Base-by-base conservation (phyloP, 2,329 filamentous ascomycete species). In the Elsinoe fawcettii region DNA sequence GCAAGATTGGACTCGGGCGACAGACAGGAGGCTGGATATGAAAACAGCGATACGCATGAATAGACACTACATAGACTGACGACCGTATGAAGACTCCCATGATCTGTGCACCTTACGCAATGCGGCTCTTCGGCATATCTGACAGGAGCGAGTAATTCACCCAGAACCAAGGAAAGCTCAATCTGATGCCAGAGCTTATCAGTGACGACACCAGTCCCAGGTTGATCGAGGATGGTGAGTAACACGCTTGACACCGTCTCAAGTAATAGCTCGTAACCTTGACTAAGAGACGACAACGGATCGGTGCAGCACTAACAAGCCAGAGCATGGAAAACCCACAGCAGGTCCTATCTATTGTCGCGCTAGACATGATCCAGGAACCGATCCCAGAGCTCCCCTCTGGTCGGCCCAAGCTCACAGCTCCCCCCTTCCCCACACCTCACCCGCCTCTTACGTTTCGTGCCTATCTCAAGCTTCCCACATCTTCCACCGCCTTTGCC, bases 1-100 rank as follows among this genome's bases (percentile, higher is more conserved):
- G 77, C 81, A 57, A 77, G 88, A 58, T 83, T 92, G 75, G 86
- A 90, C 65, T 62, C 68, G 2, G 70, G 67, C 36, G 73, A 75
- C 8, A 66, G 72, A 58, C 70, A 70, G n/a, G 75, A 77, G 64
- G 51, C 67, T 53, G 62, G 60, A 7, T 47, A 54, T 18, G 70
- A 67, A 23, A 64, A 66, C 36, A 67, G 63, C 44, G 49, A 58
- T 34, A 57, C 58, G 12, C 46, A 53, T 34, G 30, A 53, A 53
- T 23, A 53, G 49, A 46, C 41, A 11, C 16, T 53, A 53, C n/a
- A 53, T 53, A 53, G 49, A 39, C 12, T 51, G 32, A 53, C n/a
- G 30, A 22, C 32, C 20, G 23, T 22, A 36, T 53, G 32, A 32
- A 51, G 12, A 32, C n/a, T 30, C 12, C 3, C 46, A 51, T 16